These are phyloP conservation scores for Williopsis jadinii DNA, from an alignment of 1,139 yeast genomes.

Conservation along the genomic window DNA sequence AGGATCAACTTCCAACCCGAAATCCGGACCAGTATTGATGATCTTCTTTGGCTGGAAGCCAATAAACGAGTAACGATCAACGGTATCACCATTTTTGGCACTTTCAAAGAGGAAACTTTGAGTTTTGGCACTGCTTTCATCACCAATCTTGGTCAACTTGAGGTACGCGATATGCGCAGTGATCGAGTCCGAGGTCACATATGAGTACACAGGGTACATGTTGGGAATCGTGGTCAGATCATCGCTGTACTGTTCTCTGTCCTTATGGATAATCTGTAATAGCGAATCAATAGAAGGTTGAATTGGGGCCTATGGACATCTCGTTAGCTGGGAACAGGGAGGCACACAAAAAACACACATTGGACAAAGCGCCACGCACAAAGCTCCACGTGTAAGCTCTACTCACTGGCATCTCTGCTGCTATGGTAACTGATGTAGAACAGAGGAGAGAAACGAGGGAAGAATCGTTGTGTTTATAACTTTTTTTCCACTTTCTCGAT, in stretches of 20 bases:
- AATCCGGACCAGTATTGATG: constrained; percentile 67
- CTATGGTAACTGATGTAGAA: too few relatives aligned
- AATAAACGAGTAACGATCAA: constrained; percentile 85
- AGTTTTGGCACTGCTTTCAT: constrained; percentile 36
- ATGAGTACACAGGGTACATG: constrained; percentile 74
- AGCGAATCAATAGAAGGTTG: constrained; percentile 60
- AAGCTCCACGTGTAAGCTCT: too few relatives aligned
- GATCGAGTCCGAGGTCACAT: constrained; percentile 66
- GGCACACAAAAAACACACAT: too few relatives aligned
- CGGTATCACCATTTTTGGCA: constrained; percentile 81
- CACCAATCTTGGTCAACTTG: constrained; percentile 69
- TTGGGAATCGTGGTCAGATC: constrained; percentile 34
- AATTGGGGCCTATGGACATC: constrained; percentile 21
- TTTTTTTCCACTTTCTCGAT: too few relatives aligned
- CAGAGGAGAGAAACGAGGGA: too few relatives aligned
- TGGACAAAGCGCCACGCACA: too few relatives aligned
- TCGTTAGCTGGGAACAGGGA: too few relatives aligned
- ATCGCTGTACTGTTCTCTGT: constrained; percentile 24
- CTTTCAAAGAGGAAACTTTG: constrained; percentile 84
- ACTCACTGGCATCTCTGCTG: too few relatives aligned
- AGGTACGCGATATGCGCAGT: constrained; percentile 90
- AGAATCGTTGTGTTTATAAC: too few relatives aligned
- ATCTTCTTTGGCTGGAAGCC: constrained; percentile 80
- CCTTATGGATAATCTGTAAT: constrained; percentile 35
- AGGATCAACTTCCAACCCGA: constrained; percentile 65